Evolutionary conservation across 2,329 filamentous ascomycete genomes (phyloP).

Genomic region (Talaromyces marneffei): DNA sequence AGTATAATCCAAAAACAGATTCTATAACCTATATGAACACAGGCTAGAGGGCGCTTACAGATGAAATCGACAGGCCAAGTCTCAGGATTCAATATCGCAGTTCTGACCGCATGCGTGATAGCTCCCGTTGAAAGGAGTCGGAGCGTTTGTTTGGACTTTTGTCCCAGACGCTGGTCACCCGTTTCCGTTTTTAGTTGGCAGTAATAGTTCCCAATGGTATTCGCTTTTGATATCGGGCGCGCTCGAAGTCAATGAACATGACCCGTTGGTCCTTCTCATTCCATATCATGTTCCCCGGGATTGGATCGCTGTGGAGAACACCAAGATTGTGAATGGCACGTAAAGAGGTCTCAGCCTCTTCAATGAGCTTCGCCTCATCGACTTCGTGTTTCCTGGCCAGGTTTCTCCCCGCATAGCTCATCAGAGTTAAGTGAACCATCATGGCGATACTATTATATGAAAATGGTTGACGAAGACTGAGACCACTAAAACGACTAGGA

Average conservation of each 20-base stretch:
- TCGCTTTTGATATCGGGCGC: neutral
- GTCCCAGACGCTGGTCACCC: neutral
- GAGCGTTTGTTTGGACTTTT: neutral
- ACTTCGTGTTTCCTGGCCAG: constrained; percentile 15
- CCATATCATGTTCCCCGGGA: too few relatives aligned
- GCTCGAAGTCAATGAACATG: constrained; percentile 1
- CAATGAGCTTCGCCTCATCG: constrained; percentile 8
- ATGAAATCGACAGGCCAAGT: too few relatives aligned
- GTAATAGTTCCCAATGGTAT: neutral
- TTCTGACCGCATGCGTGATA: neutral
- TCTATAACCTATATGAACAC: too few relatives aligned
- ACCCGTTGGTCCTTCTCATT: too few relatives aligned
- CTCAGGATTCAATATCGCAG: too few relatives aligned
- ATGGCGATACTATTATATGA: constrained; percentile 21
- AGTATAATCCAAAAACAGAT: too few relatives aligned
- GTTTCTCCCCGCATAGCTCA: constrained; percentile 17
- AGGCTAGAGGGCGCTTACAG: too few relatives aligned
- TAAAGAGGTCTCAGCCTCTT: constrained; percentile 16
- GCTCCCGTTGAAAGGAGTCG: neutral
- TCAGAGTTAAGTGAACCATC: constrained; percentile 20
- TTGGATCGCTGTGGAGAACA: too few relatives aligned
- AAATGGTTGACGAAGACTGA: constrained; percentile 18
- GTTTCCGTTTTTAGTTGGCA: neutral
- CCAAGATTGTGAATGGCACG: too few relatives aligned
- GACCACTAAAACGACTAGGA: constrained; percentile 22